Conservation (phyloP, 495 filamentous ascomycete species). For the Hypomontagnella monticulosa region DNA sequence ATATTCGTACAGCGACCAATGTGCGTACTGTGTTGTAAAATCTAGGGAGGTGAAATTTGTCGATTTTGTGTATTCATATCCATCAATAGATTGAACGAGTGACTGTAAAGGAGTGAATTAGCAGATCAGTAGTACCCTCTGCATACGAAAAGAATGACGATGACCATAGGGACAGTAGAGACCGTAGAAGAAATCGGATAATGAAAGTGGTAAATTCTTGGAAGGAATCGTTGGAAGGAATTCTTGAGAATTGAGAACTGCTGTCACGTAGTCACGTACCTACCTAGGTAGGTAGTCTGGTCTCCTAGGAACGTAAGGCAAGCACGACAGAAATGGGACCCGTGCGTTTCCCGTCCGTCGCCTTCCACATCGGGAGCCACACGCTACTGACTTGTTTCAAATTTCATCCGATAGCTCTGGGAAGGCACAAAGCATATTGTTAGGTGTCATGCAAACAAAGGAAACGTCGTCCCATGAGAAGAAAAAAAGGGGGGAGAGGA, state of each 20-base stretch:
- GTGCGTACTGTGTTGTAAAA: no score
- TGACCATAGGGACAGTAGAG: no score
- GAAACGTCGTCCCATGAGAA: no score
- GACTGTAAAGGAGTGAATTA: background rate
- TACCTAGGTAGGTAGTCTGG: no score
- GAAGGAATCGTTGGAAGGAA: background rate
- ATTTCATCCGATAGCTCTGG: background rate
- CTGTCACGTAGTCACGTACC: no score
- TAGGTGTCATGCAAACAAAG: background rate
- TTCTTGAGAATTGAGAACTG: no score
- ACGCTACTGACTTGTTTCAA: constrained; percentile 11
- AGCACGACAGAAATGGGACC: background rate
- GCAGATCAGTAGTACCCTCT: background rate
- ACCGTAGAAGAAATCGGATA: background rate
- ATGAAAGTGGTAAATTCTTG: background rate
- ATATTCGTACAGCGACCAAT: background rate
- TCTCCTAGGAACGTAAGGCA: no score
- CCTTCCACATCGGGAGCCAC: no score
- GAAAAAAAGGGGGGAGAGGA: no score
- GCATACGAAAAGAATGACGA: constrained; percentile 8
- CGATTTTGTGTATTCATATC: background rate
- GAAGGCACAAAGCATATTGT: constrained; percentile 19
- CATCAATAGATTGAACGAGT: background rate
- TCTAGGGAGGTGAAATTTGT: background rate
- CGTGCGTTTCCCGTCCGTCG: no score